Evolutionary conservation across 2,329 filamentous ascomycete species (phyloP).

Genomic region (Pestalotiopsis fici): DNA sequence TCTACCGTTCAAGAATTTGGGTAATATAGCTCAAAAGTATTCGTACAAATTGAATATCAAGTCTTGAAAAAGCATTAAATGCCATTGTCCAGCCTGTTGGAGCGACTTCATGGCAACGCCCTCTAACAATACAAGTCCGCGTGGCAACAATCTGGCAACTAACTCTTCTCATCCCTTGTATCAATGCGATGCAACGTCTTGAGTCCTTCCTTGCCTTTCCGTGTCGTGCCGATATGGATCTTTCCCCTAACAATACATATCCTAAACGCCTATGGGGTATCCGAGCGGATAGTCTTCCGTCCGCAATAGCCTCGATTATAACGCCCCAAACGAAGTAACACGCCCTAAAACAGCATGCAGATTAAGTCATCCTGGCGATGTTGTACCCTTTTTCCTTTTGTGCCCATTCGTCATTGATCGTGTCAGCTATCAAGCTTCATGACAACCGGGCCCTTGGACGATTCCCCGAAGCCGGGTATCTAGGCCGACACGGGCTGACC

Average conservation of each 20-base stretch:
- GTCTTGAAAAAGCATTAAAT: neutral
- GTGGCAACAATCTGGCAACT: neutral
- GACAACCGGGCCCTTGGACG: neutral
- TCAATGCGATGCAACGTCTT: neutral
- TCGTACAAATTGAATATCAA: neutral
- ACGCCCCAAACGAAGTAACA: neutral
- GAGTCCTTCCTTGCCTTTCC: neutral
- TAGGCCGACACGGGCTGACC: neutral
- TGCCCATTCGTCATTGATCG: neutral
- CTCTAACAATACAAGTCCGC: neutral
- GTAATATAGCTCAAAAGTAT: too few relatives aligned
- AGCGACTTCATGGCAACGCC: neutral
- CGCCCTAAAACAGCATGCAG: neutral
- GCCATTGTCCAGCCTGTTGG: neutral
- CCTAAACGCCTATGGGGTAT: constrained; percentile 6
- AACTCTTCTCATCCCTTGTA: neutral
- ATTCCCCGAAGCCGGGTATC: neutral
- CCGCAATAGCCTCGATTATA: constrained; percentile 1
- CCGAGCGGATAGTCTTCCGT: constrained; percentile 1
- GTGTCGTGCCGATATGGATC: neutral
- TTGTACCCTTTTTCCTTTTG: neutral
- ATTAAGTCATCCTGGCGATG: neutral
- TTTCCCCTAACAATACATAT: neutral
- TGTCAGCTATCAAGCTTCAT: neutral
- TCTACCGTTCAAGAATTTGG: too few relatives aligned